phyloP scores from a whole-genome alignment of 345 rosid genomes.

The Luvunga scandens region DNA sequence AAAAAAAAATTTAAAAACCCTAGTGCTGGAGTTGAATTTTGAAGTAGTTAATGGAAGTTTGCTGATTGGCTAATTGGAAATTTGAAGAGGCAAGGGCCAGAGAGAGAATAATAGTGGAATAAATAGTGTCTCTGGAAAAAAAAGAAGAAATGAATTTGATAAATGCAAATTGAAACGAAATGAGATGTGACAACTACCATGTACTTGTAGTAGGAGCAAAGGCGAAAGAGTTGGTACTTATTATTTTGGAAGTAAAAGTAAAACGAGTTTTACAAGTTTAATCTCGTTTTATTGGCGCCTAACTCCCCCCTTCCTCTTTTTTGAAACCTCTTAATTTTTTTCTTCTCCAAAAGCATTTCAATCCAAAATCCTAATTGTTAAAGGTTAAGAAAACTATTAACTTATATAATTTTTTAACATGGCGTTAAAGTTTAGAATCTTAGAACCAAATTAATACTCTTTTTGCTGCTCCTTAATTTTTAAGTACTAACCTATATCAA shows the following conservation, averaged over 20 bases:
- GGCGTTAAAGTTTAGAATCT: too few relatives aligned
- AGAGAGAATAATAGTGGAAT: not conserved
- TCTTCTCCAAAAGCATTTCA: too few relatives aligned
- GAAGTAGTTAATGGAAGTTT: not conserved
- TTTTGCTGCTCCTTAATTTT: too few relatives aligned
- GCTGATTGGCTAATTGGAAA: not conserved
- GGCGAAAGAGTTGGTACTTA: too few relatives aligned
- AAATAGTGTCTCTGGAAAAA: not conserved
- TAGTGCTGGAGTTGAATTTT: not conserved
- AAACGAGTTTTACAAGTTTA: not conserved
- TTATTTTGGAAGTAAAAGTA: not conserved
- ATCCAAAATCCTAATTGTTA: too few relatives aligned
- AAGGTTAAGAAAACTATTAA: too few relatives aligned
- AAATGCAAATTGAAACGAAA: not conserved
- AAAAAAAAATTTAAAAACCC: not conserved
- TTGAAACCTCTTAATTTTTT: not conserved
- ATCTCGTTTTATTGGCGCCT: constrained; percentile 3
- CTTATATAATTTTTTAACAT: too few relatives aligned
- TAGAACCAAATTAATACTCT: too few relatives aligned
- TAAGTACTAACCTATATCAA: too few relatives aligned
- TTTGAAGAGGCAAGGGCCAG: not conserved
- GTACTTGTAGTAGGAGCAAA: not conserved
- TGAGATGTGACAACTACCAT: not conserved
- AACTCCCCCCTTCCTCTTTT: not conserved
- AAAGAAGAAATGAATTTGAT: not conserved